Conservation (phyloP, 176 grass and related monocot genomes). For the Aegilops umbellulata region DNA sequence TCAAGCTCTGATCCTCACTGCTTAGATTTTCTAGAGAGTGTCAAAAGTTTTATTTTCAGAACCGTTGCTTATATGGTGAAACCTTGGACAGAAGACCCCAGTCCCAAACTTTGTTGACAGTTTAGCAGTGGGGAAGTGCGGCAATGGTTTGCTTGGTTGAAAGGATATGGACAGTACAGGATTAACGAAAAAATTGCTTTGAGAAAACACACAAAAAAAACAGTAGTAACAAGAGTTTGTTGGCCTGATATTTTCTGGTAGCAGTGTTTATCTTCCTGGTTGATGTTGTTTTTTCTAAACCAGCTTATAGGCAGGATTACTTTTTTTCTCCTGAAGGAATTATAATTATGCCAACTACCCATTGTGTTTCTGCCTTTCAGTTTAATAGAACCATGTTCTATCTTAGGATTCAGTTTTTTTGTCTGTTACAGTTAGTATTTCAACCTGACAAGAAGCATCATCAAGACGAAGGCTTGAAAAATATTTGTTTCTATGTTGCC, state of each 20-base stretch:
- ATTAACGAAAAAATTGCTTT: not conserved
- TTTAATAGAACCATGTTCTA: not conserved
- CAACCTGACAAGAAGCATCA: not conserved
- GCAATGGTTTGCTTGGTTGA: not conserved
- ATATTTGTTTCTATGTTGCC: not conserved
- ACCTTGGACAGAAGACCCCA: not conserved
- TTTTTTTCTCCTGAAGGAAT: not conserved
- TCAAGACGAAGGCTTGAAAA: not conserved
- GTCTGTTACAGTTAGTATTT: not conserved
- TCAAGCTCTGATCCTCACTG: not conserved
- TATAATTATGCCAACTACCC: not conserved
- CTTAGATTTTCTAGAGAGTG: not conserved
- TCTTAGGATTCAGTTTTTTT: not conserved
- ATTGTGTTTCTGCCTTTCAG: not conserved
- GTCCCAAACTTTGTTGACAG: not conserved
- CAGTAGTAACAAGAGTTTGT: not conserved
- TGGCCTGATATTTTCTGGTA: not conserved
- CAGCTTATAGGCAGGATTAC: not conserved
- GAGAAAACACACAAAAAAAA: not conserved
- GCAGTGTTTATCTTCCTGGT: not conserved
- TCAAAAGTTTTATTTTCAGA: not conserved
- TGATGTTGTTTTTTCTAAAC: not conserved
- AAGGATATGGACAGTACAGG: not conserved
- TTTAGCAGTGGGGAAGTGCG: not conserved
- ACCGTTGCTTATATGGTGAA: not conserved